Evolutionary conservation across 768 basidiomycete species (phyloP).

Genomic region (Panellus pusillus): DNA sequence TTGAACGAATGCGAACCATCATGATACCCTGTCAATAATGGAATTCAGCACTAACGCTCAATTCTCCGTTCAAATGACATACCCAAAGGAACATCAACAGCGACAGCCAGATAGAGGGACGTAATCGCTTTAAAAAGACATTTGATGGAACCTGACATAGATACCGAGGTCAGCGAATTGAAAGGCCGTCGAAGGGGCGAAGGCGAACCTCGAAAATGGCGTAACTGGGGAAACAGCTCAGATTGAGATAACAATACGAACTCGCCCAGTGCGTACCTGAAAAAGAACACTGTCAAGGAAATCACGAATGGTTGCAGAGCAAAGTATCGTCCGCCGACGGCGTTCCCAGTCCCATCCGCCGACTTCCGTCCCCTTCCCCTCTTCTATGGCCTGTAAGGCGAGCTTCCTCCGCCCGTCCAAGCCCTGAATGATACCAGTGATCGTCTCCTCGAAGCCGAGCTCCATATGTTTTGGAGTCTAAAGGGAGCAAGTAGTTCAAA

Average conservation of each 20-base stretch:
- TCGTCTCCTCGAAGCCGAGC: constrained; percentile 95
- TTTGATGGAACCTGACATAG: constrained; percentile 61
- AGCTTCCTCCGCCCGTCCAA: constrained; percentile 81
- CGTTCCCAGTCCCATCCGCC: constrained; percentile 85
- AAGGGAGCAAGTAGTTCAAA: too few relatives aligned
- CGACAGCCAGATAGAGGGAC: constrained; percentile 81
- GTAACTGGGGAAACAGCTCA: constrained; percentile 45
- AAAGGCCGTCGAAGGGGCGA: background rate
- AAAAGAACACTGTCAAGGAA: constrained; percentile 62
- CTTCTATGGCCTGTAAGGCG: constrained; percentile 64
- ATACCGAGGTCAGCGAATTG: background rate
- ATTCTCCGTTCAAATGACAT: too few relatives aligned
- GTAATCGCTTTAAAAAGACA: constrained; percentile 67
- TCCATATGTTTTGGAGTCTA: too few relatives aligned
- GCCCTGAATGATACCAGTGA: constrained; percentile 84
- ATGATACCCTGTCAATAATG: constrained; percentile 44
- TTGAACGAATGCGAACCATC: constrained; percentile 50
- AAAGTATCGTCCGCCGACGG: constrained; percentile 82
- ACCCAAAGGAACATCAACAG: constrained; percentile 68
- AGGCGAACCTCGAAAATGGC: constrained; percentile 69
- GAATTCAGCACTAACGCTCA: too few relatives aligned
- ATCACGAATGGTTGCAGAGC: constrained; percentile 92
- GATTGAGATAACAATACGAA: background rate
- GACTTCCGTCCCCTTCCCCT: constrained; percentile 69
- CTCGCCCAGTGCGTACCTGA: constrained; percentile 29